Evolutionary conservation across 2,329 filamentous ascomycete genomes (phyloP), one percentile per base, ranked within the genome.

Genomic region (Sarocladium strictum): DNA sequence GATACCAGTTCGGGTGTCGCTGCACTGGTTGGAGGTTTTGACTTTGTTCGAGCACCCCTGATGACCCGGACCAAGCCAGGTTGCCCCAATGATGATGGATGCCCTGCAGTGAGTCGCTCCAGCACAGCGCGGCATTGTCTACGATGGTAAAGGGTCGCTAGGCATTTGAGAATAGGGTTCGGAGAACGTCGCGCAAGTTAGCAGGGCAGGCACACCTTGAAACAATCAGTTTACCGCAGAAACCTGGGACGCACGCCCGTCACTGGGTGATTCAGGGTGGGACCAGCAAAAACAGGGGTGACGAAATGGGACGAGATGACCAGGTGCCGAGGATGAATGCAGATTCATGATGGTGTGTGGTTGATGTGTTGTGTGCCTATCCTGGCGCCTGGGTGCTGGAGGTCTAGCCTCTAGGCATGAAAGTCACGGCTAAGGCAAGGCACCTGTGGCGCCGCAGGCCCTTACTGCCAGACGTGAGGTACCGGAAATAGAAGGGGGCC

Each of bases 281-380:
- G 17, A 51, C 47, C 29, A 35, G 47, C 11, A 23, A 49, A 24
- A 10, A 9, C 43, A 49, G n/a, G 40, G 40, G 11, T 45, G 40
- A 19, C 7, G 5, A 9, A 24, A 32, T 51, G 47, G 47, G 47
- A 35, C 47, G 43, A 51, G 29, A 51, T 9, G 19, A 33, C 19
- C 26, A 11, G 47, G 27, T 51, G 47, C 26, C 47, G 47, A 51
- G 47, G 29, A 51, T 23, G 27, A 19, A 29, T 47, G 43, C 21
- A 47, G 21, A 47, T n/a, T 47, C 23, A 27, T 47, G 43, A 47
- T 47, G 38, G 38, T 21, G 38, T 43, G 38, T 17, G 35, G 15
- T 38, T 17, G 35, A 14, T 7, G 7, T n/a, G 12, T 7, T 43
- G 38, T 43, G 38, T 43, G 17, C 14, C 4, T 7, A n/a, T 24